Evolutionary conservation across 306 rosid species (phyloP).

Genomic region (Casuarina glauca): DNA sequence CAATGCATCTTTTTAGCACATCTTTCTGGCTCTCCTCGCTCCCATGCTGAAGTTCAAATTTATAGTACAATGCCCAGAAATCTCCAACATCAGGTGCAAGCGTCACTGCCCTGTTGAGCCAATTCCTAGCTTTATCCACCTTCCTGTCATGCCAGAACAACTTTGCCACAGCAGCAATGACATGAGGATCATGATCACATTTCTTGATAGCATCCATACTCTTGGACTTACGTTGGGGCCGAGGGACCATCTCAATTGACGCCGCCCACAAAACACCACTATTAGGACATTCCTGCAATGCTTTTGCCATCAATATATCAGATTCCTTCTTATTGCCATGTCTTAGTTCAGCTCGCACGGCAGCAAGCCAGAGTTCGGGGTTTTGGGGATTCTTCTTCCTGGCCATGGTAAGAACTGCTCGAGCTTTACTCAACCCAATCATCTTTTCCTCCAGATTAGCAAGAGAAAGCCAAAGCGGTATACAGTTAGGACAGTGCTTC

Average conservation of each 20-base stretch:
- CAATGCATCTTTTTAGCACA: constrained; percentile 64
- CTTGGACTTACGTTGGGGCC: constrained; percentile 84
- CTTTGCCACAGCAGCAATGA: constrained; percentile 83
- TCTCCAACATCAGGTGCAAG: constrained; percentile 93
- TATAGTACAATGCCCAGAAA: constrained; percentile 84
- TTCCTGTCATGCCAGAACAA: constrained; percentile 86
- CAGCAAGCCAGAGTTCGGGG: constrained; percentile 95
- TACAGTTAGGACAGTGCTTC: constrained; percentile 66
- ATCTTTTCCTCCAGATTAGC: constrained; percentile 86
- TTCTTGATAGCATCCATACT: constrained; percentile 90
- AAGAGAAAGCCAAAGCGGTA: constrained; percentile 83
- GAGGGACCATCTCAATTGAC: constrained; percentile 91
- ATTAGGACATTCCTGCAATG: constrained; percentile 82
- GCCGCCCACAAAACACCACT: constrained; percentile 92
- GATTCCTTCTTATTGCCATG: constrained; percentile 84
- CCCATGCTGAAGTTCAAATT: constrained; percentile 92
- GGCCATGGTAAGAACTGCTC: constrained; percentile 87
- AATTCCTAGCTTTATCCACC: constrained; percentile 88
- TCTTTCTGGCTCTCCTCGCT: constrained; percentile 81
- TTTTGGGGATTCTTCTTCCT: constrained; percentile 86
- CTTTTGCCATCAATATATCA: constrained; percentile 91
- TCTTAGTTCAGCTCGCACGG: constrained; percentile 76
- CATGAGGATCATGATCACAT: constrained; percentile 89
- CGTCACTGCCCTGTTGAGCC: constrained; percentile 88
- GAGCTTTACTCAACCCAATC: constrained; percentile 83